Conservation (phyloP, 257 asterid species). For the Petrea volubilis region DNA sequence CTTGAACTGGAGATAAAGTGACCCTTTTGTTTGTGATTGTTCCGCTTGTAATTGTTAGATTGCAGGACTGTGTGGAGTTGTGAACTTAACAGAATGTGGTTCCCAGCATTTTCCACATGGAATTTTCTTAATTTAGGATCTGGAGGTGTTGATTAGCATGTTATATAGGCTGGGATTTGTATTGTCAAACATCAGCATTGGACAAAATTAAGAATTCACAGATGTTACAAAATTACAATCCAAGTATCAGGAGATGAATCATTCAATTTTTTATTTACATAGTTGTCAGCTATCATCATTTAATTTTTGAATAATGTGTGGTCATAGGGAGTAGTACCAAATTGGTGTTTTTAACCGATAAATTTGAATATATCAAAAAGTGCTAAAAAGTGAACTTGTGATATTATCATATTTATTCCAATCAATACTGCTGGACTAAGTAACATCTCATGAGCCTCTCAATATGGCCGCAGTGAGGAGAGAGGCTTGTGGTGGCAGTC, state of each 20-base stretch:
- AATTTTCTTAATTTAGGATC: background rate
- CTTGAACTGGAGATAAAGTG: conserved; percentile 12
- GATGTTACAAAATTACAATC: background rate
- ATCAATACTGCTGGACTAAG: too few relatives aligned
- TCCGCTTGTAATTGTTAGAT: background rate
- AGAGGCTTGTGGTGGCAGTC: too few relatives aligned
- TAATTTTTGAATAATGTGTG: too few relatives aligned
- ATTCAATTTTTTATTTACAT: background rate
- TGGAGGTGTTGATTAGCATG: background rate
- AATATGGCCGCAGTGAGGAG: too few relatives aligned
- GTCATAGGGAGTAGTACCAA: too few relatives aligned
- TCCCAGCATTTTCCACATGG: background rate
- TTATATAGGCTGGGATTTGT: background rate
- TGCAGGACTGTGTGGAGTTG: background rate
- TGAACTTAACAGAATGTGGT: too few relatives aligned
- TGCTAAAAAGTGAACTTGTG: too few relatives aligned
- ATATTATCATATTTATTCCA: too few relatives aligned
- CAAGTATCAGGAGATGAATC: background rate
- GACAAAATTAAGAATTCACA: background rate
- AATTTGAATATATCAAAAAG: too few relatives aligned
- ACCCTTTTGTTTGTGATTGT: background rate
- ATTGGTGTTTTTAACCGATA: too few relatives aligned
- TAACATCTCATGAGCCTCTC: too few relatives aligned
- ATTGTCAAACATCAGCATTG: background rate
- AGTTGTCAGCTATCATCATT: background rate